Base-by-base conservation (phyloP, 352 stramenopile genomes). In the Pythium brassicae region DNA sequence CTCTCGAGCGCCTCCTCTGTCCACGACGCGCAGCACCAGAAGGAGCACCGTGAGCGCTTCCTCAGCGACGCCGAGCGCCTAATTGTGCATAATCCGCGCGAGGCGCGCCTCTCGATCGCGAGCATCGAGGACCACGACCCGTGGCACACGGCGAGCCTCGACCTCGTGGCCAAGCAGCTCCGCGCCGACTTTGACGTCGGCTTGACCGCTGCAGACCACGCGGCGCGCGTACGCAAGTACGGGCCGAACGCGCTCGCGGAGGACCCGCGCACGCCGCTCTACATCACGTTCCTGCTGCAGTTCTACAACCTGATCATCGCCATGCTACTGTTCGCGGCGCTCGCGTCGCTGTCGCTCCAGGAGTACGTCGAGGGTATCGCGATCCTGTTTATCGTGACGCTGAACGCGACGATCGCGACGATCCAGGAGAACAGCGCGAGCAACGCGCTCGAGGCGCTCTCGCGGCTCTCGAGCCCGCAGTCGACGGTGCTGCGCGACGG, bases 261-360 rank as follows among this genome's bases (percentile, higher is more conserved):
- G 55, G 82, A 89, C 35, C 63, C 72, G 10, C 71, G 63, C 17
- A 79, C 78, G 8, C 78, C 78, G 0, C 51, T 92, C n/a, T 59
- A 71, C 40, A 76, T 88, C 37, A 61, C 84, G 17, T 89, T 92
- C 52, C 23, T 88, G 5, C 62, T 89, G 27, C 81, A 92, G 51
- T 89, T 92, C 63, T 89, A 87, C 71, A 92, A 92, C 43, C 58
- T 92, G 25, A 89, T 91, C 55, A 86, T 89, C 50, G 55, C 47
- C 20, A 70, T 91, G 64, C 63, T 91, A 29, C 45, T 91, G 11
- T 66, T 89, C 22, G 81, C 81, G 0, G 69, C 77, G 0, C 39
- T 87, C 27, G 75, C 76, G 8, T 85, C 76, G 9, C 60, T 86
- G 19, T 62, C 65, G 0, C 54, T 91, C 4, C 71, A 81, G 25